These are phyloP conservation scores for Closterium sp. DNA, from an alignment of 139 green algal genomes.

Conservation along the genomic window DNA sequence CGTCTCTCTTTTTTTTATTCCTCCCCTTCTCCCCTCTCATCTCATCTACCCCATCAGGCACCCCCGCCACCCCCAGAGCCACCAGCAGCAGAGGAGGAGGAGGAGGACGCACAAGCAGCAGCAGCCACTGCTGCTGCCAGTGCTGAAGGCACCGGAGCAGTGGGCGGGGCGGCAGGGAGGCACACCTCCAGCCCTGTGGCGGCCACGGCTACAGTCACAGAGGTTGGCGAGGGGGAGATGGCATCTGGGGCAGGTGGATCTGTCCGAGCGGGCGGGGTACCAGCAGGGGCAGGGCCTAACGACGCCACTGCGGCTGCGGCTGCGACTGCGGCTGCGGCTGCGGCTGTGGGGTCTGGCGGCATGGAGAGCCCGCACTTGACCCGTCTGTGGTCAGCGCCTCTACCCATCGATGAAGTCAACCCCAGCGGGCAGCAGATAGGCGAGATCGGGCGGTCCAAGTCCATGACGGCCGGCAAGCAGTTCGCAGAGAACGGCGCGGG, in stretches of 20 bases:
- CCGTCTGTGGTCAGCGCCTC: not conserved
- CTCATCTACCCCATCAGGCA: not conserved
- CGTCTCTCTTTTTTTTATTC: too few species aligned
- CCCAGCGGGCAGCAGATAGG: not conserved
- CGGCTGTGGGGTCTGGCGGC: not conserved
- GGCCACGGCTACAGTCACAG: slow-evolving; percentile 17
- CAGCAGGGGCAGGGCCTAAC: not conserved
- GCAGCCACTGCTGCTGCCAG: not conserved
- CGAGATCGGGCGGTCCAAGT: not conserved
- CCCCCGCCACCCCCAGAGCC: not conserved
- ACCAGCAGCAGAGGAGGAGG: not conserved
- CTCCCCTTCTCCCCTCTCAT: too few species aligned
- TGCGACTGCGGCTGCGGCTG: too few species aligned
- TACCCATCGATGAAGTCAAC: not conserved
- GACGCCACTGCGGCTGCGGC: not conserved
- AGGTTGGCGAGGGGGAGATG: not conserved
- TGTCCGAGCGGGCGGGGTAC: not conserved
- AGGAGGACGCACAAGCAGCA: not conserved
- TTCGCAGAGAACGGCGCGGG: not conserved
- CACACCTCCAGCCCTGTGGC: not conserved
- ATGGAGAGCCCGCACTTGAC: not conserved
- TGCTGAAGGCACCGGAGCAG: not conserved
- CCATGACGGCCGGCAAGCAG: not conserved
- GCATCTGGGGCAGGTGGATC: not conserved
- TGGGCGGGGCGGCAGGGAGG: not conserved